Conservation (phyloP, 2,329 filamentous ascomycete species). For the Cucurbitaria berberidis region DNA sequence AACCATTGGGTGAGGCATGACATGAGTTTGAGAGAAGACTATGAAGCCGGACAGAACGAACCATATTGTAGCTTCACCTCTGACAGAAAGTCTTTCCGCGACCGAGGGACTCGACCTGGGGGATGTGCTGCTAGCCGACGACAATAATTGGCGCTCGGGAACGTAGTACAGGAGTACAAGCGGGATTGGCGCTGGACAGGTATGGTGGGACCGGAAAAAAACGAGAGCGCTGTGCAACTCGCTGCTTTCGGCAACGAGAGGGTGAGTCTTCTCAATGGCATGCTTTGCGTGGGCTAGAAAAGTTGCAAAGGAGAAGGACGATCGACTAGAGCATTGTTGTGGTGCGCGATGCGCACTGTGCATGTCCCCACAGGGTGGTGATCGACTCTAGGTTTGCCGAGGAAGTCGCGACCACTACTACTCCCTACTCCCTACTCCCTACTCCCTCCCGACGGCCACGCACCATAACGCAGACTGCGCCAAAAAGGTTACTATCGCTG, state of each 20-base stretch:
- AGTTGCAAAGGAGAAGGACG: neutral
- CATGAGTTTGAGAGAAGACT: neutral
- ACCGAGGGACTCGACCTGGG: conserved; percentile 4
- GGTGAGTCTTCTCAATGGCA: conserved; percentile 6
- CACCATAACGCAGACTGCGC: conserved; percentile 4
- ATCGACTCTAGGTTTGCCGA: neutral
- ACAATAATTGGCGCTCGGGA: conserved; percentile 8
- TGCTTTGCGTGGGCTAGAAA: conserved; percentile 1
- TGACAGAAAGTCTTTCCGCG: neutral
- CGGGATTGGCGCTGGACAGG: conserved; percentile 5
- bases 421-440: too few relatives aligned
- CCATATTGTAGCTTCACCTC: neutral
- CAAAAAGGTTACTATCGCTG: neutral
- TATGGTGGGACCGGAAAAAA: conserved; percentile 15
- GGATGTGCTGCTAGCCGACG: conserved; percentile 9
- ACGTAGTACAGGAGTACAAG: conserved; percentile 12
- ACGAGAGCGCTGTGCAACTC: conserved; percentile 11
- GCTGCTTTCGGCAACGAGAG: conserved; percentile 8
- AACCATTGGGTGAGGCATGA: neutral
- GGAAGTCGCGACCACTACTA: conserved; percentile 6
- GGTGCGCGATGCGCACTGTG: neutral
- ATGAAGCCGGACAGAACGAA: neutral
- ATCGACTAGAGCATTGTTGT: neutral
- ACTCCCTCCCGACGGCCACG: conserved; percentile 1
- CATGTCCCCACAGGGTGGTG: neutral